Evolutionary conservation across 2,329 filamentous ascomycete species (phyloP).

Genomic region (Periconia sp.): DNA sequence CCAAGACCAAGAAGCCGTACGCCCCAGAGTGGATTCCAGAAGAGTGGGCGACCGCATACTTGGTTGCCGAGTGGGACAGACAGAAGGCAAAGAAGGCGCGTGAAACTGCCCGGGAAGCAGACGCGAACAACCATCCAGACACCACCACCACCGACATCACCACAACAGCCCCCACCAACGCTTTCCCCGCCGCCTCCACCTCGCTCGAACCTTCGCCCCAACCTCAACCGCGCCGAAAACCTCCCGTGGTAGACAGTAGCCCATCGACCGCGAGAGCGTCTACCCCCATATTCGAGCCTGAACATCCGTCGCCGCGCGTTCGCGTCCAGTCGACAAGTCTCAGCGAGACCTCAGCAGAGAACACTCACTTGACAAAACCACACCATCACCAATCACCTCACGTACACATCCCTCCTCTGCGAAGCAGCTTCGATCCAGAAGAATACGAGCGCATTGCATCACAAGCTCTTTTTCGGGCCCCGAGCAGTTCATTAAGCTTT

Average conservation of each 20-base stretch:
- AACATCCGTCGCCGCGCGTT: not conserved
- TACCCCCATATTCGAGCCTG: slow-evolving; percentile 1
- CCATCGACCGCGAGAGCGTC: slow-evolving; percentile 1
- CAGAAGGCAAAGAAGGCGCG: not conserved
- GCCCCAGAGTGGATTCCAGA: slow-evolving; percentile 60
- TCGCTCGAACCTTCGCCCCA: too few species aligned
- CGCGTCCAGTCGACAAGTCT: not conserved
- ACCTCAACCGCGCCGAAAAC: too few species aligned
- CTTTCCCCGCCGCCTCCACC: too few species aligned
- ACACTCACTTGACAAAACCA: not conserved
- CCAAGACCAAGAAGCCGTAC: slow-evolving; percentile 52
- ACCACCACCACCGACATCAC: too few species aligned
- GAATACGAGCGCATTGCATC: slow-evolving; percentile 26
- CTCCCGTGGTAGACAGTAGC: slow-evolving; percentile 19
- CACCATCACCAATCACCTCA: slow-evolving; percentile 7
- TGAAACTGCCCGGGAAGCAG: not conserved
- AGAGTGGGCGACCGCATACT: slow-evolving; percentile 30
- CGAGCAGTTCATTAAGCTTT: not conserved
- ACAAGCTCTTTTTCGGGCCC: slow-evolving; percentile 4
- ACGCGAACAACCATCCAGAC: slow-evolving; percentile 1
- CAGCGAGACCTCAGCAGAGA: not conserved
- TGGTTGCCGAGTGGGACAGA: slow-evolving; percentile 34
- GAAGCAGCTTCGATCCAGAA: slow-evolving; percentile 19
- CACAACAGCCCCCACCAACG: too few species aligned
- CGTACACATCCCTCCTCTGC: slow-evolving; percentile 17